Percentiles rank a stretch among this genome's conserved stretches.
These are phyloP conservation scores for Gaertneriomyces semiglobifer DNA, from an alignment of 192 early-diverging fungal genomes.

Conservation along the genomic window DNA sequence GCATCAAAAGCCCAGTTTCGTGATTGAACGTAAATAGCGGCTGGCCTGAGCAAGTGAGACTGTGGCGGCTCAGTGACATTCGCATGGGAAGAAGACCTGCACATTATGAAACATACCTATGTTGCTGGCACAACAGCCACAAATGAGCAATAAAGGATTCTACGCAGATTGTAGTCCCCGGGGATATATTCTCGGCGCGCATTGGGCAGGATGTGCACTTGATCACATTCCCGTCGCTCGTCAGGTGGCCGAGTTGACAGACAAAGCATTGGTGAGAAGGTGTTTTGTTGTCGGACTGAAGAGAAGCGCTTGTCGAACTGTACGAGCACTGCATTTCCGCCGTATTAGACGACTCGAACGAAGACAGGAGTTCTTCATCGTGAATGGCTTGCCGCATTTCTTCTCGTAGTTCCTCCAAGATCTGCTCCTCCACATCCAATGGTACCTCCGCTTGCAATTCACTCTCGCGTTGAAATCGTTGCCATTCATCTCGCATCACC, in stretches of 20 bases:
- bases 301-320: too few species aligned
- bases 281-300: not conserved
- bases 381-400: not conserved
- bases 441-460: too few species aligned
- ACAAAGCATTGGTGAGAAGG: not conserved
- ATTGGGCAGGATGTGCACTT: not conserved
- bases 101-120: not conserved
- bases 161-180: too few species aligned
- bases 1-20: slow-evolving; percentile 10
- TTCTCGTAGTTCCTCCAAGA: too few species aligned
- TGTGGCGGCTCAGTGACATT: not conserved
- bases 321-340: not conserved
- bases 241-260: not conserved
- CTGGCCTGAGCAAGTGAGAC: slow-evolving; percentile 5
- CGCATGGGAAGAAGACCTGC: not conserved
- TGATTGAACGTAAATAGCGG: not conserved
- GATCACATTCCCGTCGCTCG: not conserved
- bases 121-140: not conserved
- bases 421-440: too few species aligned
- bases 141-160: not conserved
- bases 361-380: not conserved
- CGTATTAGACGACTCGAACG: not conserved
- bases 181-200: not conserved
- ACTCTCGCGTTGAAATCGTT: too few species aligned
- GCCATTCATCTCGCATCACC: too few species aligned